A percentile compares a stretch with the other conserved stretches of the same genome.
Evolutionary conservation across 495 filamentous ascomycete genomes (phyloP).

Genomic region (Aspergillus baeticus): DNA sequence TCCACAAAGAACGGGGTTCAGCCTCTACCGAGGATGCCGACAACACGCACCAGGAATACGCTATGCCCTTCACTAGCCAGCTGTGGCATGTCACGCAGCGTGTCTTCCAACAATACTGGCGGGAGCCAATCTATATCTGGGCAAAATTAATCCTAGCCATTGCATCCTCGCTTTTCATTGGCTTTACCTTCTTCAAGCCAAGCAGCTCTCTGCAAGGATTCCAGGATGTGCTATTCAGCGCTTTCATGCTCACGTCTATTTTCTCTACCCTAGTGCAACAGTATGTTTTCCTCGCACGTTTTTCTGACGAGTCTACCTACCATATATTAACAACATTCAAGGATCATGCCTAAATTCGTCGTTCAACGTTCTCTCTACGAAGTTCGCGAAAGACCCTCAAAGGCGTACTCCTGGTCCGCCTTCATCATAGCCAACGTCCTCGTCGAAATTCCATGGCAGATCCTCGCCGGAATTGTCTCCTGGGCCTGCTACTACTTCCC

Average conservation of each 20-base stretch:
- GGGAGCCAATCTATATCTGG: constrained; percentile 56
- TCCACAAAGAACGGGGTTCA: constrained; percentile 51
- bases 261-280: constrained; percentile 67
- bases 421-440: constrained; percentile 69
- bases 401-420: constrained; percentile 69
- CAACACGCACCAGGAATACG: constrained; percentile 38
- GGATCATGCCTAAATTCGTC: constrained; percentile 70
- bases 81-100: constrained; percentile 48
- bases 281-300: constrained; percentile 19
- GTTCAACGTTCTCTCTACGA: constrained; percentile 64
- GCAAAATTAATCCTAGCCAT: constrained; percentile 53
- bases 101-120: constrained; percentile 55
- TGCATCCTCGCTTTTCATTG: constrained; percentile 68
- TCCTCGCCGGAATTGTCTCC: constrained; percentile 57
- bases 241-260: constrained; percentile 79
- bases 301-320: too few species aligned
- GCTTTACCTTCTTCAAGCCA: constrained; percentile 81
- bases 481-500: constrained; percentile 66
- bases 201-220: constrained; percentile 70
- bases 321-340: constrained; percentile 39
- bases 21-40: constrained; percentile 17
- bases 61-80: constrained; percentile 53
- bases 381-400: constrained; percentile 65
- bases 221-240: constrained; percentile 80
- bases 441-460: constrained; percentile 72